A percentile compares a stretch with the other conserved stretches of the same genome.
Conservation (phyloP, 225 moss, liverwort and hornwort species). For the Lunularia cruciata region DNA sequence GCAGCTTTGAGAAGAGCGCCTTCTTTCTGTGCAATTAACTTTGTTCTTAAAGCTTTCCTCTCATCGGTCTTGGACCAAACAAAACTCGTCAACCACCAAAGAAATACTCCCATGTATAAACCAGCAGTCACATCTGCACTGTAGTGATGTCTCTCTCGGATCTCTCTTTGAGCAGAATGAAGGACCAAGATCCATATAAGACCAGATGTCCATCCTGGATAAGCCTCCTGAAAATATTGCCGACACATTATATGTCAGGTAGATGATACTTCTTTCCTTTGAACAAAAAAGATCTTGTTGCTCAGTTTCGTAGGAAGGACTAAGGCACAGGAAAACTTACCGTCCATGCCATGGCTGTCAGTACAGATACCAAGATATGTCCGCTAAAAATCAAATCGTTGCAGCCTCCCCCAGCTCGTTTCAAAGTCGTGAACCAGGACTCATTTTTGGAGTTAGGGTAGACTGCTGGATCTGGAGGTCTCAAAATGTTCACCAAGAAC, state of each 20-base stretch:
- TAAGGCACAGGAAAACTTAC: slow-evolving; percentile 55
- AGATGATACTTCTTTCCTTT: too few relatives aligned
- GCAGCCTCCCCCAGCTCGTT: slow-evolving; percentile 90
- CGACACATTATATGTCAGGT: too few relatives aligned
- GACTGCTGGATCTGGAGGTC: slow-evolving; percentile 70
- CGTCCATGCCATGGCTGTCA: slow-evolving; percentile 98
- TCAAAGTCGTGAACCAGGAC: slow-evolving; percentile 92
- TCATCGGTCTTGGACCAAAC: slow-evolving; percentile 61
- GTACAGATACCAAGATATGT: slow-evolving; percentile 86
- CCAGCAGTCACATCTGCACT: slow-evolving; percentile 74
- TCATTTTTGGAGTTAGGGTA: slow-evolving; percentile 53
- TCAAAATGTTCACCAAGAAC: slow-evolving; percentile 85
- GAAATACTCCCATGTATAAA: slow-evolving; percentile 59
- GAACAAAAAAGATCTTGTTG: too few relatives aligned
- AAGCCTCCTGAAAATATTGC: slow-evolving; percentile 71
- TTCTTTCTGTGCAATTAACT: slow-evolving; percentile 40
- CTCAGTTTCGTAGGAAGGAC: too few relatives aligned
- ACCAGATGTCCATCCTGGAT: slow-evolving; percentile 68
- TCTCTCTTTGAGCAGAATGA: slow-evolving; percentile 77
- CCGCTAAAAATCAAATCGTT: slow-evolving; percentile 95
- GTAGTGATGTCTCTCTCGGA: slow-evolving; percentile 91
- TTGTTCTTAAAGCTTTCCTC: slow-evolving; percentile 37
- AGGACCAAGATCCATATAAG: slow-evolving; percentile 69
- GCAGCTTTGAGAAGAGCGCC: slow-evolving; percentile 66
- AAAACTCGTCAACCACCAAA: slow-evolving; percentile 71